Conservation (phyloP, 2,329 filamentous ascomycete species). For the Keithomyces neogunnii region DNA sequence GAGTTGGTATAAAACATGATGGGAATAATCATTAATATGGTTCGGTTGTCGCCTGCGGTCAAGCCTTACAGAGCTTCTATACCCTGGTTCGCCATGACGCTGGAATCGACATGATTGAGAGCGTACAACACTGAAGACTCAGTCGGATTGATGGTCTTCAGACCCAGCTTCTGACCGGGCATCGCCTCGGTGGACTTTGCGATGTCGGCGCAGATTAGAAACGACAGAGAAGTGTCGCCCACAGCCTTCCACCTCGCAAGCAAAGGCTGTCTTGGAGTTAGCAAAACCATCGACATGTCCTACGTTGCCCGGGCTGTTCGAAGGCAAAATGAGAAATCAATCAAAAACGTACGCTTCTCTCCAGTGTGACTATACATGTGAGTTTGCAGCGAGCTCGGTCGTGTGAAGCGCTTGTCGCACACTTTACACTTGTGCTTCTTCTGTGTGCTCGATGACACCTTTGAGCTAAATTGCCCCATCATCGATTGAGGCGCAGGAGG, state of each 20-base stretch:
- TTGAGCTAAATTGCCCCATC: constrained; percentile 98
- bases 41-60: not conserved
- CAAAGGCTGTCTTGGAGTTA: constrained; percentile 57
- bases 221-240: constrained; percentile 96
- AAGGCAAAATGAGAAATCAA: no score
- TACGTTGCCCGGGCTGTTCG: no score
- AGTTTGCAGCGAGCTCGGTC: constrained; percentile 88
- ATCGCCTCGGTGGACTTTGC: constrained; percentile 82
- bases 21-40: not conserved
- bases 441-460: constrained; percentile 88
- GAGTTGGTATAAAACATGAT: constrained; percentile 1
- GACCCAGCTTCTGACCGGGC: constrained; percentile 54
- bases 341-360: constrained; percentile 75
- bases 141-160: constrained; percentile 55
- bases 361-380: constrained; percentile 99
- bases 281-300: not conserved
- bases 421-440: constrained; percentile 99
- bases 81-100: constrained; percentile 5
- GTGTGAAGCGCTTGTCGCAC: constrained; percentile 94
- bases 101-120: constrained; percentile 6
- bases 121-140: constrained; percentile 11
- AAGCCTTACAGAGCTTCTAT: constrained; percentile 9
- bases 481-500: constrained; percentile 88
- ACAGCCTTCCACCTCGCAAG: constrained; percentile 89
- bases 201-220: constrained; percentile 86